These are phyloP conservation scores for Ambrosia trifida DNA, from an alignment of 129 eudicot species.

Conservation along the genomic window DNA sequence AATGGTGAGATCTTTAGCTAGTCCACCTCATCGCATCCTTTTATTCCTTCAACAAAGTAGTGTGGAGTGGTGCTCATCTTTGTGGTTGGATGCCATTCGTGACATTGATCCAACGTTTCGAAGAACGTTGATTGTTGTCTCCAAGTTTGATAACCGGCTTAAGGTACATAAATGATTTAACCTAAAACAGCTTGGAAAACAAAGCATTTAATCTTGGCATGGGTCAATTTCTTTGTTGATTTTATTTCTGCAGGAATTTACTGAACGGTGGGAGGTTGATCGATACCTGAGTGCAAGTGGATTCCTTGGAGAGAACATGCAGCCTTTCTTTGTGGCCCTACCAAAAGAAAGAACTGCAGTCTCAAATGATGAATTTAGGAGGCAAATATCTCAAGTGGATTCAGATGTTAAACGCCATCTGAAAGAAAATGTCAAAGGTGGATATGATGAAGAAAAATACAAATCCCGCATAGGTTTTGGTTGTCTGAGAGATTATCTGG, in stretches of 20 bases:
- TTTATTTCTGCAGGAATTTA: conserved; percentile 59
- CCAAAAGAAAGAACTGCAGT: conserved; percentile 80
- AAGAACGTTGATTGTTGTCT: conserved; percentile 81
- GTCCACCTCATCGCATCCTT: conserved; percentile 90
- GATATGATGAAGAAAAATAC: conserved; percentile 89
- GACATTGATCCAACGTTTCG: conserved; percentile 87
- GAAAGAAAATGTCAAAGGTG: conserved; percentile 77
- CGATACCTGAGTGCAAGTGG: conserved; percentile 95
- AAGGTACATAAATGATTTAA: conserved; percentile 47
- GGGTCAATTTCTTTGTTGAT: neutral
- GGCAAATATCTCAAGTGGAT: conserved; percentile 87
- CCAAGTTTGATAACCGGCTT: conserved; percentile 95
- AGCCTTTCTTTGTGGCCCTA: conserved; percentile 84
- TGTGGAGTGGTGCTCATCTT: conserved; percentile 97
- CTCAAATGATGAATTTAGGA: conserved; percentile 89
- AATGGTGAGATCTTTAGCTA: conserved; percentile 90
- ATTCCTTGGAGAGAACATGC: conserved; percentile 83
- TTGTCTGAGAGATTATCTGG: conserved; percentile 75
- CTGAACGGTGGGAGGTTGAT: conserved; percentile 92
- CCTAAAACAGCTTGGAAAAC: neutral
- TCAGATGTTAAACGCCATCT: conserved; percentile 57
- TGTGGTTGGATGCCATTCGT: conserved; percentile 92
- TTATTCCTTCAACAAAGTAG: conserved; percentile 97
- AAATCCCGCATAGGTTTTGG: conserved; percentile 75
- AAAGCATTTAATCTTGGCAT: neutral